Conservation (phyloP, 768 basidiomycete species). For the Amylocystis lapponica region DNA sequence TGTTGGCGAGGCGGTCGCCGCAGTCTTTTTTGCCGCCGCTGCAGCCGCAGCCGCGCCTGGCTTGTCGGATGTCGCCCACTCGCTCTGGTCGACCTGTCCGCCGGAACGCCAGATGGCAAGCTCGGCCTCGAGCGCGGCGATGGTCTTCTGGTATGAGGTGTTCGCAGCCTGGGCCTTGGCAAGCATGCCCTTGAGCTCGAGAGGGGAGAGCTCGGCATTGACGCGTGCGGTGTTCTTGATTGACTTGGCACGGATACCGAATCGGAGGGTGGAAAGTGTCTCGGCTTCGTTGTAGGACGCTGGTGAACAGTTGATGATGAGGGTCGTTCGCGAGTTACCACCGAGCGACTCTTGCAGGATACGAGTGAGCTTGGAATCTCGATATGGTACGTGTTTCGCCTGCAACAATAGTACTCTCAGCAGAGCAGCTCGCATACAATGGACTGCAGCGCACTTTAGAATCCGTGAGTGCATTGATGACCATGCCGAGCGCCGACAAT, state of each 20-base stretch:
- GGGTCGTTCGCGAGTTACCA: slow-evolving; percentile 90
- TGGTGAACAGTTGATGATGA: slow-evolving; percentile 99
- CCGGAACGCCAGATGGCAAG: slow-evolving; percentile 86
- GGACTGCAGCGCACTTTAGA: slow-evolving; percentile 57
- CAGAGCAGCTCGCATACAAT: neutral
- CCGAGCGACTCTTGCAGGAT: slow-evolving; percentile 98
- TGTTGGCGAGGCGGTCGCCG: slow-evolving; percentile 50
- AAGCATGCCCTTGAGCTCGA: slow-evolving; percentile 90
- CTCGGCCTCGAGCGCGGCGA: slow-evolving; percentile 87
- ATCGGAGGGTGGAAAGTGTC: slow-evolving; percentile 94
- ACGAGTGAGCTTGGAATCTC: slow-evolving; percentile 97
- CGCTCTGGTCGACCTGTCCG: slow-evolving; percentile 72
- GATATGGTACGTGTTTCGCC: slow-evolving; percentile 96
- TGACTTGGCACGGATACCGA: slow-evolving; percentile 99
- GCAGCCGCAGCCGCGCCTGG: slow-evolving; percentile 33
- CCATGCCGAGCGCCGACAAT: slow-evolving; percentile 96
- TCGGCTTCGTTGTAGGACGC: slow-evolving; percentile 96
- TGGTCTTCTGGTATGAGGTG: slow-evolving; percentile 78
- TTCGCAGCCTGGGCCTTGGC: slow-evolving; percentile 87
- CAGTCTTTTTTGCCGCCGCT: slow-evolving; percentile 40
- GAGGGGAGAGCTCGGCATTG: slow-evolving; percentile 94
- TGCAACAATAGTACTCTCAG: slow-evolving; percentile 26
- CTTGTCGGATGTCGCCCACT: slow-evolving; percentile 76
- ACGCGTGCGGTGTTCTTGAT: slow-evolving; percentile 99
- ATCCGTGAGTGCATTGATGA: slow-evolving; percentile 97